Base-by-base conservation (phyloP, 106 monocot species). In the Dioscorea alata region DNA sequence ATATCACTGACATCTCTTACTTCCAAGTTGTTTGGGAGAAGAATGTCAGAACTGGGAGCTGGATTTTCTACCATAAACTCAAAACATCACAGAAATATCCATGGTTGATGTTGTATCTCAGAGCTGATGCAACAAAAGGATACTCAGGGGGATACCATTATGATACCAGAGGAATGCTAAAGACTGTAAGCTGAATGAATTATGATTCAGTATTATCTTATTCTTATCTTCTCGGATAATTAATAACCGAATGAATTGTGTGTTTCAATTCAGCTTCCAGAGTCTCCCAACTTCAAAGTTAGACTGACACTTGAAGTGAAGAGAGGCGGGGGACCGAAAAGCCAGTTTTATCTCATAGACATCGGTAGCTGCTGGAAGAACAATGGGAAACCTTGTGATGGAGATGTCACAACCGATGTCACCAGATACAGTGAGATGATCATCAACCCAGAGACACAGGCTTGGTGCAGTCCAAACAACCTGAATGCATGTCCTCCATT, bases 341-440 rank as follows among this genome's bases (percentile, higher is more conserved):
- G 89, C 75, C 93, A 93, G 69, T 93, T 93, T 79, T 93, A 93
- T 74, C 79, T 93, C 42, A 79, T 93, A 79, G 93, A 93, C 93
- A 89, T 93, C 78, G 93, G 93, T 12, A 78, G 93, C 67, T 93
- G 93, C 84, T 93, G 89, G 93, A 93, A 93, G 73, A 93, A 93
- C 79, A 72, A 73, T 56, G 93, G 89, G 32, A n/a, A 59, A 2
- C 84, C 83, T 2, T 93, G 93, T 69, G 85, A 93, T 23, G 93
- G 93, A 31, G 79, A 93, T 33, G 89, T 86, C 24, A 79, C 72
- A 21, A 79, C 79, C 17, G 93, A 93, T 33, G 93, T 93, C 31
- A 93, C 93, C 5, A 83, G 93, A 18, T 93, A 93, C 84, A 86
- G 89, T 63, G 93, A 93, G 69, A 89, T 93, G 86, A 86, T 93